Conservation (phyloP, 495 filamentous ascomycete genomes). For the Polyplosphaeria fusca region DNA sequence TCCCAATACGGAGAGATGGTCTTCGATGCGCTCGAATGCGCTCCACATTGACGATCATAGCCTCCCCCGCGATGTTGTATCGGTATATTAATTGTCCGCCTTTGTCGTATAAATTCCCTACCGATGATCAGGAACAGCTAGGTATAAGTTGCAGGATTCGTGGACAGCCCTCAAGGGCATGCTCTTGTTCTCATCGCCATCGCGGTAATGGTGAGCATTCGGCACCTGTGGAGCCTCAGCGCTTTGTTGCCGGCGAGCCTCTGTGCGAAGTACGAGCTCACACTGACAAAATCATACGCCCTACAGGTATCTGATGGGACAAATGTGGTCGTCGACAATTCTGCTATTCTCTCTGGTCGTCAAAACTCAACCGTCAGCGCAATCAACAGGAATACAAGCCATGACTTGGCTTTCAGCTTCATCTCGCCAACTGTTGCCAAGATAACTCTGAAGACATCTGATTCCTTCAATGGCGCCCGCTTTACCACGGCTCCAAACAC, state of each 20-base stretch:
- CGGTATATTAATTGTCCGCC: conserved; percentile 19
- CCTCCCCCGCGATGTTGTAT: conserved; percentile 8
- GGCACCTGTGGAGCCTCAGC: not conserved
- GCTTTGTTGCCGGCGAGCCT: not conserved
- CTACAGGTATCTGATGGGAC: conserved; percentile 10
- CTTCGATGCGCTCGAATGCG: not conserved
- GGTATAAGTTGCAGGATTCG: conserved; percentile 11
- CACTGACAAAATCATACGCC: not conserved
- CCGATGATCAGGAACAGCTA: conserved; percentile 15
- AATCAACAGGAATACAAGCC: conserved; percentile 4
- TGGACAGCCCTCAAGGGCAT: not conserved
- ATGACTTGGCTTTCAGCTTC: conserved; percentile 9
- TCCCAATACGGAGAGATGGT: not conserved
- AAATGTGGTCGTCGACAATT: conserved; percentile 6
- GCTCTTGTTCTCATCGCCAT: not conserved
- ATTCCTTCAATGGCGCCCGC: conserved; percentile 11
- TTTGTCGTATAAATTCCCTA: not conserved
- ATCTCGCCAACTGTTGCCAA: conserved; percentile 18
- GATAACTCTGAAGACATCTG: conserved; percentile 10
- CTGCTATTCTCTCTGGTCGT: conserved; percentile 6
- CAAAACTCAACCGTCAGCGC: conserved; percentile 12
- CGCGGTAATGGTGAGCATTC: not conserved
- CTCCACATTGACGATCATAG: not conserved
- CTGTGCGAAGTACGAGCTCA: conserved; percentile 7
- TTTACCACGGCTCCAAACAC: conserved; percentile 1